phyloP scores from a whole-genome alignment of 768 basidiomycete genomes.

The Suillus paluster region DNA sequence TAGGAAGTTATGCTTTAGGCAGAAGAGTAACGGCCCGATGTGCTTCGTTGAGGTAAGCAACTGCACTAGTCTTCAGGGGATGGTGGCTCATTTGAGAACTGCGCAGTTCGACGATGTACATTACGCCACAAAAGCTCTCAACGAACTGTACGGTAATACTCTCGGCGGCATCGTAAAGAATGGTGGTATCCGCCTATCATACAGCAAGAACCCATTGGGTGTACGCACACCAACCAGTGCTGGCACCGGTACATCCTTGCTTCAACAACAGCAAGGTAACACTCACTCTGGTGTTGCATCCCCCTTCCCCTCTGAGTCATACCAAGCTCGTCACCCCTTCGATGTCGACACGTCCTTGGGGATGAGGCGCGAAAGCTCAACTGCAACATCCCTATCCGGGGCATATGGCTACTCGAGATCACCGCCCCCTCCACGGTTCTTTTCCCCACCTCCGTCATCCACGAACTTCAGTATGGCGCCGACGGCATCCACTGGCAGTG shows the following conservation, averaged over 20 bases:
- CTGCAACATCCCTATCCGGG: slow-evolving; percentile 26
- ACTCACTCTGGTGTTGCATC: slow-evolving; percentile 27
- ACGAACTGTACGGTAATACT: slow-evolving; percentile 90
- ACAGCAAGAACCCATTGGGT: slow-evolving; percentile 98
- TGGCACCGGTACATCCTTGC: slow-evolving; percentile 23
- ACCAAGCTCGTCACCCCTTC: slow-evolving; percentile 35
- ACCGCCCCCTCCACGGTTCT: slow-evolving; percentile 38
- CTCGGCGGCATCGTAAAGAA: slow-evolving; percentile 92
- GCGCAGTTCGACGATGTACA: slow-evolving; percentile 87
- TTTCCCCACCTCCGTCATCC: slow-evolving; percentile 37
- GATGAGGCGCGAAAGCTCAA: slow-evolving; percentile 29
- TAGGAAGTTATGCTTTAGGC: slow-evolving; percentile 91
- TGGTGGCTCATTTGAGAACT: background rate
- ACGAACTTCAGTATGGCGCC: slow-evolving; percentile 32
- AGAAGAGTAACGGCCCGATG: slow-evolving; percentile 98
- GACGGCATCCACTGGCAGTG: slow-evolving; percentile 28
- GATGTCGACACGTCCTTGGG: slow-evolving; percentile 27
- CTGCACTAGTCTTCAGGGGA: background rate
- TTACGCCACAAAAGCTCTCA: slow-evolving; percentile 84
- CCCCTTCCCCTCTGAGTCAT: slow-evolving; percentile 32
- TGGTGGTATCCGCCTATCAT: slow-evolving; percentile 93
- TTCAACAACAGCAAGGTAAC: slow-evolving; percentile 30
- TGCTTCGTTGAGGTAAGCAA: slow-evolving; percentile 92
- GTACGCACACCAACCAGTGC: slow-evolving; percentile 79
- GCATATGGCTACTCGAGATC: slow-evolving; percentile 38